A percentile compares a stretch with the other conserved stretches of the same genome.
phyloP scores from a whole-genome alignment of 495 filamentous ascomycete genomes.

The Hypoxylon rickii region DNA sequence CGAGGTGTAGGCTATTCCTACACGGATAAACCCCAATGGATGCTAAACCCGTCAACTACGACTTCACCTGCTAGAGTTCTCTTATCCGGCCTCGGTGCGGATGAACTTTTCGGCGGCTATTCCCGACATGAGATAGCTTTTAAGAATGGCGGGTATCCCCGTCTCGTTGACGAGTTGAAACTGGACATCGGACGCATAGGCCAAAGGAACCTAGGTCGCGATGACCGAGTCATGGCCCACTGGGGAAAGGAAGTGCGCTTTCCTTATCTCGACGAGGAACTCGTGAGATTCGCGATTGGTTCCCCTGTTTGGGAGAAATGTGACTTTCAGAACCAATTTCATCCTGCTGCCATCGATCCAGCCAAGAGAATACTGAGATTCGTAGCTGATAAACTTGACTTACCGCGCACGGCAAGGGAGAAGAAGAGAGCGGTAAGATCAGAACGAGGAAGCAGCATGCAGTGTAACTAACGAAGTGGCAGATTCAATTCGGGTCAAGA shows the following conservation, averaged over 20 bases:
- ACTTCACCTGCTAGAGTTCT: conserved; percentile 76
- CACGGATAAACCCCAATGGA: conserved; percentile 20
- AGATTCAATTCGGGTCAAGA: conserved; percentile 83
- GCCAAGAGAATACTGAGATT: conserved; percentile 83
- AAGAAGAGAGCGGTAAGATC: conserved; percentile 81
- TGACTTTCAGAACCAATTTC: conserved; percentile 64
- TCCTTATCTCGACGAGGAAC: conserved; percentile 85
- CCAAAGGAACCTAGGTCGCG: conserved; percentile 89
- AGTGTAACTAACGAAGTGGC: conserved; percentile 15
- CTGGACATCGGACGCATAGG: conserved; percentile 86
- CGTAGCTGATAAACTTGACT: conserved; percentile 73
- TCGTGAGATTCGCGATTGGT: conserved; percentile 78
- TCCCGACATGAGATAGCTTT: conserved; percentile 81
- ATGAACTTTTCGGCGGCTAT: conserved; percentile 96
- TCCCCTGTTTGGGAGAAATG: conserved; percentile 83
- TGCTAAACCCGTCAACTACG: conserved; percentile 52
- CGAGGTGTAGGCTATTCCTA: conserved; percentile 68
- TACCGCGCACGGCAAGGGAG: conserved; percentile 71
- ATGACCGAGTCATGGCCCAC: conserved; percentile 87
- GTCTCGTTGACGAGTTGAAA: conserved; percentile 80
- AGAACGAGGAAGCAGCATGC: not conserved
- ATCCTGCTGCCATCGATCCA: conserved; percentile 60
- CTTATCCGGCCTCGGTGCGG: conserved; percentile 90
- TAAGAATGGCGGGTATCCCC: conserved; percentile 63
- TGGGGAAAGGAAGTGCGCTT: conserved; percentile 93